These are phyloP conservation scores for Tetradesmus obliquus DNA, from an alignment of 139 green algal species.

Conservation along the genomic window DNA sequence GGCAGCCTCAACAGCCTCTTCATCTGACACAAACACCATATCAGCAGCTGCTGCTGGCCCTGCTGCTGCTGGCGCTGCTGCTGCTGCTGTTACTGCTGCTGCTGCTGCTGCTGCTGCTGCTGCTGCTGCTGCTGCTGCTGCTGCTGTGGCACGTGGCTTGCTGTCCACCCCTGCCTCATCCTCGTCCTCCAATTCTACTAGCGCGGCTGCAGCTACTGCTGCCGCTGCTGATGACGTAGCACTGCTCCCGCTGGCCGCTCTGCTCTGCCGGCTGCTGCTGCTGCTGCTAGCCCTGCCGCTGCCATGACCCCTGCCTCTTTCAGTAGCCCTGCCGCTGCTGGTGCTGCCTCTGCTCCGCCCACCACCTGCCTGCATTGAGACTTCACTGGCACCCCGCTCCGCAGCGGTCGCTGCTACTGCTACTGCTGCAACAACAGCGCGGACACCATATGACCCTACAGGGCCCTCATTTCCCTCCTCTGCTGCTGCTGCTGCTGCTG, in stretches of 20 bases:
- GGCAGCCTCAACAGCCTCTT: neutral
- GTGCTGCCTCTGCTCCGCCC: neutral
- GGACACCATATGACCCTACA: neutral
- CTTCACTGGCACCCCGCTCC: neutral
- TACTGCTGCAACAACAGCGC: neutral
- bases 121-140: neutral
- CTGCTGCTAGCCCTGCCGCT: neutral
- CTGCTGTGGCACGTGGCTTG: neutral
- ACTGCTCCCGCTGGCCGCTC: neutral
- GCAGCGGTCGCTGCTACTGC: neutral
- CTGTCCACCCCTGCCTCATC: neutral
- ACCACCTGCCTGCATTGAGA: neutral
- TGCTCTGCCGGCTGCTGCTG: constrained; percentile 9
- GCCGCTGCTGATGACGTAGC: neutral
- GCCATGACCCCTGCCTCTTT: neutral
- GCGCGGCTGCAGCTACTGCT: neutral
- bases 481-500: neutral
- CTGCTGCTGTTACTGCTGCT: neutral
- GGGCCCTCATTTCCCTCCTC: neutral
- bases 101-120: neutral
- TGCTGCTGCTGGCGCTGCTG: neutral
- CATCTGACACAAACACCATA: neutral
- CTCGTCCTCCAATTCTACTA: neutral
- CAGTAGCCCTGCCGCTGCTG: neutral
- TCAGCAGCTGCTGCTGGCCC: no score